Evolutionary conservation across 495 filamentous ascomycete genomes (phyloP), one percentile per base, ranked within the genome.

Genomic region (Neurospora sp.): DNA sequence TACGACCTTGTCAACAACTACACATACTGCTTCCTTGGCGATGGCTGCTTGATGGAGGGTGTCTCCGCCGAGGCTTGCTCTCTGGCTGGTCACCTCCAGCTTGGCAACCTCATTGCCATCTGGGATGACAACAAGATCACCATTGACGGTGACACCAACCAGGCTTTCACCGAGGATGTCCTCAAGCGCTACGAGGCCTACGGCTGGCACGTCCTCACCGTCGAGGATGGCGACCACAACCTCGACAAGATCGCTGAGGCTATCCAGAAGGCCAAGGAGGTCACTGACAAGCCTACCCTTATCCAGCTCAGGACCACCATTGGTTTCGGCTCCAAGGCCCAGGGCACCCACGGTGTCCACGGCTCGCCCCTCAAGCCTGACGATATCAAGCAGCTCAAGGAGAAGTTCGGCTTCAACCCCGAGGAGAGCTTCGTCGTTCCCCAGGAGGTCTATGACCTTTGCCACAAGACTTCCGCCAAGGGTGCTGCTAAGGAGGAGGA

Each of bases 101-200:
- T 99, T 44, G 96, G 96, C 75, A 99, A 98, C 89, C 86, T 99
- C 75, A 98, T 99, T 81, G 89, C 88, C 81, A 88, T 99, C 84
- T 99, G 96, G 82, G 96, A 99, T 80, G 96, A 99, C 87, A 99
- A 99, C 88, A 92, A 96, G 80, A 99, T 99, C 82, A 97, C 76
- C 79, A 87, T 85, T 78, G 96, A 99, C 80, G 96, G 96, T 83
- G 90, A 96, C 86, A 99, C 93, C 83, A 93, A 93, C 85, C 90
- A 88, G 78, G 91, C 96, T 71, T 99, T 99, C 87, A 99, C 96
- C 66, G 96, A 99, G 84, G 96, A 99, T 76, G 96, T 99, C 75
- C 80, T 90, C 79, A 94, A 96, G 90, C 90, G 96, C 77, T 98
- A 98, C 84, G 93, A 98, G 86, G 83, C 96, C 69, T 99, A 99